Evolutionary conservation across 2,329 filamentous ascomycete genomes (phyloP).

Genomic region (Penicillium sp.): DNA sequence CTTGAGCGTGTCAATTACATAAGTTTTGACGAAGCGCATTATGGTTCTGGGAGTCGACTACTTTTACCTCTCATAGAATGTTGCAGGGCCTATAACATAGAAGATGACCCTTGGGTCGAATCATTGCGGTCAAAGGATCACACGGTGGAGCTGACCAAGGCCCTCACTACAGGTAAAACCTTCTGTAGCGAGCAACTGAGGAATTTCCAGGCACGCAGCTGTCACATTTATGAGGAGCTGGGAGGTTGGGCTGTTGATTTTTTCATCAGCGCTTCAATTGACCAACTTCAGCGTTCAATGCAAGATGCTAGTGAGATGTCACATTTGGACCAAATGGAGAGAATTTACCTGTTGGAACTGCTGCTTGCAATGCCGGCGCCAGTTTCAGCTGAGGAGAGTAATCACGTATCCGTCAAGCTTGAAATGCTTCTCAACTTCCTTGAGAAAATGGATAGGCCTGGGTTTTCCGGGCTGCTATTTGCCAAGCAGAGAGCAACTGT

Average conservation of each 20-base stretch:
- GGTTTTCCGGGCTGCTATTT: constrained; percentile 57
- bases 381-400: constrained; percentile 10
- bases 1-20: constrained; percentile 21
- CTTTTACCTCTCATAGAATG: constrained; percentile 41
- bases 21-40: not conserved
- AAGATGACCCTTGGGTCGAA: constrained; percentile 53
- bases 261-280: constrained; percentile 50
- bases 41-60: constrained; percentile 9
- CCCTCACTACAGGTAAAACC: constrained; percentile 28
- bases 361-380: constrained; percentile 20
- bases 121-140: constrained; percentile 38
- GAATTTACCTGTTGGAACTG: constrained; percentile 45
- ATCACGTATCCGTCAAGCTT: constrained; percentile 51
- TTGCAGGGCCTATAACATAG: constrained; percentile 45
- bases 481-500: constrained; percentile 56
- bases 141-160: constrained; percentile 21
- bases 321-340: constrained; percentile 46
- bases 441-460: constrained; percentile 35
- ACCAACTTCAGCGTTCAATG: constrained; percentile 22
- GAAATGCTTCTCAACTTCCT: constrained; percentile 49
- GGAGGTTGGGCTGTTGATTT: constrained; percentile 62
- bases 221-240: constrained; percentile 49
- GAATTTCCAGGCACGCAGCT: constrained; percentile 45
- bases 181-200: constrained; percentile 48
- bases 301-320: constrained; percentile 29